A percentile compares a stretch with the other conserved stretches of the same genome.
Evolutionary conservation across 257 asterid species (phyloP).

Genomic region (Gentiana straminea): DNA sequence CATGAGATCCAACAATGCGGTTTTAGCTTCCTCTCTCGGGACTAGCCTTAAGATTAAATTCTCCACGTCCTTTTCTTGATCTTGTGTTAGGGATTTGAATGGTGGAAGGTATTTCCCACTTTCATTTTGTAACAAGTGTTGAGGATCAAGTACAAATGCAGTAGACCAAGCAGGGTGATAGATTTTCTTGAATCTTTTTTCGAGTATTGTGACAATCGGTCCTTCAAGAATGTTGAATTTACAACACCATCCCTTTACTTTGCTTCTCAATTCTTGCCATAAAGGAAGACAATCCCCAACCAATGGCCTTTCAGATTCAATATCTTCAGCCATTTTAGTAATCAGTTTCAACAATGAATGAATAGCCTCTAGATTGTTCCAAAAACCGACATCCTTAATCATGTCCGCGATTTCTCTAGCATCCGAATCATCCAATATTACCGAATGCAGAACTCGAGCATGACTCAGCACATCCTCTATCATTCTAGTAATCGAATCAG

Average conservation of each 20-base stretch:
- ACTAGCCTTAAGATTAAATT: conserved; percentile 51
- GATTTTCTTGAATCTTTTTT: conserved; percentile 42
- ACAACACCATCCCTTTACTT: conserved; percentile 58
- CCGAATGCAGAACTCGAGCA: conserved; percentile 46
- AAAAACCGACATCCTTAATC: conserved; percentile 56
- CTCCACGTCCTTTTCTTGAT: conserved; percentile 78
- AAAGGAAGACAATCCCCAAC: conserved; percentile 82
- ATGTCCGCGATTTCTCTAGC: conserved; percentile 44
- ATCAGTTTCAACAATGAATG: conserved; percentile 58
- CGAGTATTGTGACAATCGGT: conserved; percentile 48
- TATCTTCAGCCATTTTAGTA: conserved; percentile 50
- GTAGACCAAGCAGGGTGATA: conserved; percentile 91
- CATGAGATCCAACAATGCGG: conserved; percentile 76
- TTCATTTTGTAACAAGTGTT: conserved; percentile 48
- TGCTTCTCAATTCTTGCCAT: conserved; percentile 59
- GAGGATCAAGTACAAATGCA: conserved; percentile 78
- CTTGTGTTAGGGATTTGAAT: conserved; percentile 55
- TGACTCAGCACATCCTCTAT: conserved; percentile 58
- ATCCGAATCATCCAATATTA: conserved; percentile 43
- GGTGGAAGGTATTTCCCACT: conserved; percentile 89
- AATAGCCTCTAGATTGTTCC: conserved; percentile 59
- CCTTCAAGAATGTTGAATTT: conserved; percentile 40
- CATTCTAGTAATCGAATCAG: conserved; percentile 38
- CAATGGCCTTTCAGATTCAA: conserved; percentile 64
- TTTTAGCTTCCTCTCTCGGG: conserved; percentile 58